phyloP scores from a whole-genome alignment of 1,284 basidiomycete genomes.

The Irpex sp. region DNA sequence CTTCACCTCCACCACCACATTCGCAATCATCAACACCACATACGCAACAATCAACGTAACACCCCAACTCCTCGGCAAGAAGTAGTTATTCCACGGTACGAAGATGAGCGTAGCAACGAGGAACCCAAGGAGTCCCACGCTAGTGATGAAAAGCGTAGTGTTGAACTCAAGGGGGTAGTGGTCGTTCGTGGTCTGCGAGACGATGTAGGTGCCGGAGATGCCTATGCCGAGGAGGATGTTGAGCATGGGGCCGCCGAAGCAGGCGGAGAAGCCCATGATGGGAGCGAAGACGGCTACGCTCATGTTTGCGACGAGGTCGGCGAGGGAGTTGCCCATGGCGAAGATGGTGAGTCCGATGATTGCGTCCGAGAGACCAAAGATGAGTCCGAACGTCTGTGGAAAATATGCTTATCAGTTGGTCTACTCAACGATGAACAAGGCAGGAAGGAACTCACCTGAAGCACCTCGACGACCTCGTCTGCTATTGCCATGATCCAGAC shows the following conservation, averaged over 20 bases:
- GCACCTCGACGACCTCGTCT: conserved; percentile 87
- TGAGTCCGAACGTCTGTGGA: conserved; percentile 81
- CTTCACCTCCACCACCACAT: conserved; percentile 69
- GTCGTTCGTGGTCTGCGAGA: conserved; percentile 45
- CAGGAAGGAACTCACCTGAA: conserved; percentile 73
- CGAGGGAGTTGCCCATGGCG: conserved; percentile 93
- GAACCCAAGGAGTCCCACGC: conserved; percentile 73
- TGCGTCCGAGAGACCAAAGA: conserved; percentile 94
- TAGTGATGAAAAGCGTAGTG: conserved; percentile 81
- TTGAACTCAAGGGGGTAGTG: conserved; percentile 77
- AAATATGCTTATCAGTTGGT: background rate
- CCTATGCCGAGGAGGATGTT: conserved; percentile 93
- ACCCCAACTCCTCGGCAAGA: conserved; percentile 80
- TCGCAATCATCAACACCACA: conserved; percentile 65
- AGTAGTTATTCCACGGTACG: conserved; percentile 83
- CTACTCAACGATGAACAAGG: background rate
- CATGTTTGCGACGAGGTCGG: conserved; percentile 96
- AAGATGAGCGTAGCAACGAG: conserved; percentile 77
- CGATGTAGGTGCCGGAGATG: conserved; percentile 74
- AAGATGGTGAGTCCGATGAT: conserved; percentile 97
- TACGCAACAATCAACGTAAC: conserved; percentile 76
- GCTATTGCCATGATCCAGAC: conserved; percentile 97
- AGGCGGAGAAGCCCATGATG: conserved; percentile 91
- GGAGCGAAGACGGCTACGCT: conserved; percentile 87
- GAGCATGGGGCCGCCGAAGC: conserved; percentile 94